Evolutionary conservation across 208 protist species (phyloP).

Genomic region (Leishmania lainsoni): DNA sequence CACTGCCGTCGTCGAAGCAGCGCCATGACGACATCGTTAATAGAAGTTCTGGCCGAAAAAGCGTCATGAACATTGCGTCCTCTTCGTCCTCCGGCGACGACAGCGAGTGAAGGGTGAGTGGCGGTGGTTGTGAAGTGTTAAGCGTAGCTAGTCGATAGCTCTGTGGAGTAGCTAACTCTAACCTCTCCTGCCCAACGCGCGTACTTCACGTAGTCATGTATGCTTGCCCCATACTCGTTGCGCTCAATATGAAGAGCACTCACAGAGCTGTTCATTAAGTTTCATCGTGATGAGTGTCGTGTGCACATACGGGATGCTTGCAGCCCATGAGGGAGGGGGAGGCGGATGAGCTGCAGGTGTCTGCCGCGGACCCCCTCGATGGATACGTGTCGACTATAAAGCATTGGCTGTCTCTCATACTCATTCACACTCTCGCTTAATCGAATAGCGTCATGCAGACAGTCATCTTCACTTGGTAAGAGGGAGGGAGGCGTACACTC

Average conservation of each 20-base stretch:
- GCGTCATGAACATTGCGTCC: constrained; percentile 16
- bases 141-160: not conserved
- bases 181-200: not conserved
- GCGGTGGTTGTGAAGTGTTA: not conserved
- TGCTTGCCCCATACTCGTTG: not conserved
- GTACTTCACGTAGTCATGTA: not conserved
- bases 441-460: not conserved
- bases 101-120: constrained; percentile 2
- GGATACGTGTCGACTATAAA: not conserved
- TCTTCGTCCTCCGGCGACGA: constrained; percentile 15
- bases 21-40: not conserved
- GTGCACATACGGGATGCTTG: not conserved
- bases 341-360: not conserved
- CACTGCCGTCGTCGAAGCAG: not conserved
- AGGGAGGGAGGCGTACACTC: not conserved
- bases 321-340: not conserved
- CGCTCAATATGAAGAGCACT: not conserved
- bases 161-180: not conserved
- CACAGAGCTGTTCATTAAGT: not conserved
- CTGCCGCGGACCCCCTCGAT: not conserved
- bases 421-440: not conserved
- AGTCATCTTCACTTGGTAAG: not conserved
- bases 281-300: not conserved
- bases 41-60: not conserved
- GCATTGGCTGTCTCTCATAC: not conserved